Evolutionary conservation across 352 stramenopile genomes (phyloP), one percentile per base, ranked within the genome.

Genomic region (Phytophthora chlamydospora): DNA sequence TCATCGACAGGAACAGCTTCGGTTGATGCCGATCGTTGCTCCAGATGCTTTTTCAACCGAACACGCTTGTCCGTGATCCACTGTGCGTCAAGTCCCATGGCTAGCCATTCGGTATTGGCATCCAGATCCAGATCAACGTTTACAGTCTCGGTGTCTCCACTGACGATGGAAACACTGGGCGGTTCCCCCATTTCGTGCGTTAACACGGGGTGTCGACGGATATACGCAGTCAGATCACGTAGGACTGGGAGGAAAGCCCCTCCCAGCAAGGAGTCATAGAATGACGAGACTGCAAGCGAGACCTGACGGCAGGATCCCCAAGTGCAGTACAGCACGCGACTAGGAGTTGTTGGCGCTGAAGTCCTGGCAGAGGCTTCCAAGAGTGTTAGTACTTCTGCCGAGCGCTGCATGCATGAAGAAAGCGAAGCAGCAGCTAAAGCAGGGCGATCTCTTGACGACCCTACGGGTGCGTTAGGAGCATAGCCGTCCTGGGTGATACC

Each of bases 41-140:
- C 72, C 24, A 85, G 46, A 19, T 74, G 54, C 58, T 88, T 85
- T 38, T 65, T 66, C 27, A 85, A 56, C 9, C 77, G 75, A 39
- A 87, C 72, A n/a, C 77, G 74, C 53, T 84, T 84, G 34, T 83
- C 75, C 0, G 59, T 81, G 45, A 87, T 48, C 77, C 77, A 84
- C 57, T 66, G 58, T 6, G 67, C 65, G 39, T 79, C 55, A 24
- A 62, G 54, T 1, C 67, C 71, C 58, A 79, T 63, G 8, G 17
- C 39, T 7, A 79, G 42, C 54, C 56, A 57, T 32, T 36, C 40
- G 40, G 35, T 6, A 42, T 44, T 17, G 16, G 35, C 13, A 4
- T 49, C 32, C 13, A 63, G 24, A n/a, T 45, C 55, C 9, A 57
- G 31, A 45, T 13, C 38, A n/a, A 12, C 36, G 33, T 16, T 48